Evolutionary conservation across 1,139 yeast species (phyloP), one percentile per base, ranked within the genome.

Genomic region (Wickerhamiella pararugosa): DNA sequence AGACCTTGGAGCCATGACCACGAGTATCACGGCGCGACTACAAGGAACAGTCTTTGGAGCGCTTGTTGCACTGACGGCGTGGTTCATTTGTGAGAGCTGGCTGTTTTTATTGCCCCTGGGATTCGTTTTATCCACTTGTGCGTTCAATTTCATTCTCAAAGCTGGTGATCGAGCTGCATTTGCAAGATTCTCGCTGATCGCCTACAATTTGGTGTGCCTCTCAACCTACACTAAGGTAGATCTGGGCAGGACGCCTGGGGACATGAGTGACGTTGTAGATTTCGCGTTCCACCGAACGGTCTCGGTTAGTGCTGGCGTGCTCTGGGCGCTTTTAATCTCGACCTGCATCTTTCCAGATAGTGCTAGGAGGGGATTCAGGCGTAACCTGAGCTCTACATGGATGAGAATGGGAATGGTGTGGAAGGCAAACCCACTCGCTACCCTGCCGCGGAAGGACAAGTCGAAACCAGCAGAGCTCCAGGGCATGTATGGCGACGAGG

Each of bases 1-100:
- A 54, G 78, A 87, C 0, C 65, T 81, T n/a, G 94, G 94, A 9
- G 93, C 93, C 0, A 83, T 94, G 0, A 71, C 82, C 10, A 75
- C 77, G 74, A 79, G 92, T 0, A 76, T 79, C 1, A 77, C 79
- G 49, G 77, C 81, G 74, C 66, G 94, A 49, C 67, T 82, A 43
- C 51, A 77, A 11, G 94, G 94, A 0, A 82, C 93, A 0, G 73
- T 76, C 48, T 44, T 79, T 7, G 94, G 94, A 0, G 81, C 87
- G 1, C 49, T 65, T 9, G 51, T 66, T 5, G 93, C 93, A 0
- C 76, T 67, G 51, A 9, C 65, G 2, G 65, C 71, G 5, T 1
- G 93, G 94, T 1, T 70, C 74, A 50, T 41, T 74, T 5, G 65
- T 79, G 10, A 71, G 86, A 1, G 53, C 76, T 11, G 74, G 75